Conservation (phyloP, 257 asterid genomes). For the Lithospermum erythrorhizon region DNA sequence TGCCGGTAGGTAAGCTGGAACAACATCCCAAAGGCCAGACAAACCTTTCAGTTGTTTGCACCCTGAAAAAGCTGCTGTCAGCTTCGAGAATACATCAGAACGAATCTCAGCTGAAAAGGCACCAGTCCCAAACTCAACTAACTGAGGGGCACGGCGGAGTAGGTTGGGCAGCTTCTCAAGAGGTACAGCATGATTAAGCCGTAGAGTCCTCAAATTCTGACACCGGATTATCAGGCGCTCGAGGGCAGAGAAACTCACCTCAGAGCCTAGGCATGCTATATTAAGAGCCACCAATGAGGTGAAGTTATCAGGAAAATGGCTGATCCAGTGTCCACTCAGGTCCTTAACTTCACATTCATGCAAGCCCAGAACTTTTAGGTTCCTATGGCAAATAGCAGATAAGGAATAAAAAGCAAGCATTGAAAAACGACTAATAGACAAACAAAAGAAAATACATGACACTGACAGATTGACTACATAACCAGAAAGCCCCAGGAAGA, state of each 20-base stretch:
- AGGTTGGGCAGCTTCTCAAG: conserved; percentile 52
- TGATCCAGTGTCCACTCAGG: conserved; percentile 77
- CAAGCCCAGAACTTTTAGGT: conserved; percentile 65
- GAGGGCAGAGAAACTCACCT: conserved; percentile 50
- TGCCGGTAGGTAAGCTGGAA: conserved; percentile 37
- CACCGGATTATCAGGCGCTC: conserved; percentile 66
- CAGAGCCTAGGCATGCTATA: conserved; percentile 73
- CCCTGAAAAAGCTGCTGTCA: conserved; percentile 31
- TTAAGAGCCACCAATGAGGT: conserved; percentile 65
- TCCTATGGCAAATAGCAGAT: conserved; percentile 23
- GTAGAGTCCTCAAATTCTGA: conserved; percentile 45
- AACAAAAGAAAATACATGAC: not conserved
- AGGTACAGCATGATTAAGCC: conserved; percentile 55
- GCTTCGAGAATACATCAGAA: conserved; percentile 35
- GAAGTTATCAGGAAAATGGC: conserved; percentile 61
- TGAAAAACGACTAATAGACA: not conserved
- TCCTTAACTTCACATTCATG: conserved; percentile 76
- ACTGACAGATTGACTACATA: too few relatives aligned
- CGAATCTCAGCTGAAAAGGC: conserved; percentile 42
- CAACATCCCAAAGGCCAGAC: conserved; percentile 59
- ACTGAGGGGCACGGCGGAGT: conserved; percentile 52
- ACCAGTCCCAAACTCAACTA: conserved; percentile 65
- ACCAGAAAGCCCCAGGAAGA: not conserved
- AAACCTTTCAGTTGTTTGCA: conserved; percentile 49
- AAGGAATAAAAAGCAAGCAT: not conserved